These are phyloP conservation scores for Arthonia radiata DNA, from an alignment of 495 filamentous ascomycete species.

Conservation along the genomic window DNA sequence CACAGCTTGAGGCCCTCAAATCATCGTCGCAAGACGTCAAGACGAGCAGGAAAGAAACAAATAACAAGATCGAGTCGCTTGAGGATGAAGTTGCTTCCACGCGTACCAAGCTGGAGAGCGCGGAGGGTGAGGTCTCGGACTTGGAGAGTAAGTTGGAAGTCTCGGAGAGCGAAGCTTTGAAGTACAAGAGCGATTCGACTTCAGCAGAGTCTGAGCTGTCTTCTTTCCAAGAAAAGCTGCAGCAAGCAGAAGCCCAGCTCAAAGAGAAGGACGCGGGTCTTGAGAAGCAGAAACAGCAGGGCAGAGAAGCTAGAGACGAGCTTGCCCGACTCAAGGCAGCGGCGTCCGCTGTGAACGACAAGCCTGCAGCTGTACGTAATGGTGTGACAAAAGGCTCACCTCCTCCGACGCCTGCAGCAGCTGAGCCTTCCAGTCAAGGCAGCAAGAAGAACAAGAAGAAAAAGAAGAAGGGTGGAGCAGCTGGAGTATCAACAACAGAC, in stretches of 20 bases:
- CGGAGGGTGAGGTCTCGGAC: too few species aligned
- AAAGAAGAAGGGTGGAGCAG: slow-evolving; percentile 9
- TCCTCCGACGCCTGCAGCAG: too few species aligned
- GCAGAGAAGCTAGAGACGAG: slow-evolving; percentile 17
- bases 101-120: too few species aligned
- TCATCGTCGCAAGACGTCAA: slow-evolving; percentile 15
- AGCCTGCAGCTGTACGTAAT: too few species aligned
- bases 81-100: slow-evolving; percentile 3
- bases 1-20: slow-evolving; percentile 31
- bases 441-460: slow-evolving; percentile 8
- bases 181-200: background rate
- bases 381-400: too few species aligned
- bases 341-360: too few species aligned
- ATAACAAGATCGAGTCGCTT: slow-evolving; percentile 4
- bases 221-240: slow-evolving; percentile 17
- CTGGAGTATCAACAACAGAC: slow-evolving; percentile 6
- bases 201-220: background rate
- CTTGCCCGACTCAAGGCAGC: too few species aligned
- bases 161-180: too few species aligned
- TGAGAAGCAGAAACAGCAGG: slow-evolving; percentile 20
- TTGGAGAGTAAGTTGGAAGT: too few species aligned
- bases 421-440: slow-evolving; percentile 2
- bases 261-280: slow-evolving; percentile 29
- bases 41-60: slow-evolving; percentile 6
- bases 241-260: slow-evolving; percentile 32